Evolutionary conservation across 2,329 filamentous ascomycete genomes (phyloP).

Genomic region (Penicillium polonicum): DNA sequence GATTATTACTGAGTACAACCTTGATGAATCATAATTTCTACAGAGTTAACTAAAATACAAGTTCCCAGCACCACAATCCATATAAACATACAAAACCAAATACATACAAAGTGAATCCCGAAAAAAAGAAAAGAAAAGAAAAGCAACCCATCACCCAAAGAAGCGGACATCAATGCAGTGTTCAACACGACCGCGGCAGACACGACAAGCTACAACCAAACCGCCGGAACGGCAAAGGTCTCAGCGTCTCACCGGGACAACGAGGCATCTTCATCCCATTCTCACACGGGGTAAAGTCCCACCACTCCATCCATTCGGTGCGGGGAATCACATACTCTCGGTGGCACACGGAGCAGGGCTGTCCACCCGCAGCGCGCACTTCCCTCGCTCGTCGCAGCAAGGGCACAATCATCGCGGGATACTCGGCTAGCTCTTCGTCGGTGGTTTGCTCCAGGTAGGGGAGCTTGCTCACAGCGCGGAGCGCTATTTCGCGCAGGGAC

Average conservation of each 20-base stretch:
- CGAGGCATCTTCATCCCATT: constrained; percentile 38
- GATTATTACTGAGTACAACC: not conserved
- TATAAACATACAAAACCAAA: constrained; percentile 13
- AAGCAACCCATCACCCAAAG: not conserved
- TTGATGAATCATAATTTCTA: not conserved
- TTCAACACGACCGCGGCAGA: constrained; percentile 22
- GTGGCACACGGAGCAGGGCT: constrained; percentile 43
- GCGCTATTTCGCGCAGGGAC: constrained; percentile 45
- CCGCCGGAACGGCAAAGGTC: constrained; percentile 42
- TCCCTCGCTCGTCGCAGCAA: constrained; percentile 37
- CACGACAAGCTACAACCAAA: constrained; percentile 44
- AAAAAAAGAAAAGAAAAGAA: not conserved
- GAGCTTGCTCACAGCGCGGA: constrained; percentile 41
- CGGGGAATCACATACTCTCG: constrained; percentile 43
- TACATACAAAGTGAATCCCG: constrained; percentile 10
- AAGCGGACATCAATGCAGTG: not conserved
- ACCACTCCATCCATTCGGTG: constrained; percentile 48
- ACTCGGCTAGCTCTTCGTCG: constrained; percentile 35
- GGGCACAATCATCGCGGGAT: constrained; percentile 35
- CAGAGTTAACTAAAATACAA: not conserved
- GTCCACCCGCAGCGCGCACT: constrained; percentile 39
- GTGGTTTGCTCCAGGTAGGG: constrained; percentile 38
- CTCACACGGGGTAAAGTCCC: constrained; percentile 43
- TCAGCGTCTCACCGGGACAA: constrained; percentile 30
- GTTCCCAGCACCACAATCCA: constrained; percentile 7